Evolutionary conservation across 148 eudicot genomes (phyloP), one percentile per base, ranked within the genome.

Genomic region (Arctostaphylos glauca): DNA sequence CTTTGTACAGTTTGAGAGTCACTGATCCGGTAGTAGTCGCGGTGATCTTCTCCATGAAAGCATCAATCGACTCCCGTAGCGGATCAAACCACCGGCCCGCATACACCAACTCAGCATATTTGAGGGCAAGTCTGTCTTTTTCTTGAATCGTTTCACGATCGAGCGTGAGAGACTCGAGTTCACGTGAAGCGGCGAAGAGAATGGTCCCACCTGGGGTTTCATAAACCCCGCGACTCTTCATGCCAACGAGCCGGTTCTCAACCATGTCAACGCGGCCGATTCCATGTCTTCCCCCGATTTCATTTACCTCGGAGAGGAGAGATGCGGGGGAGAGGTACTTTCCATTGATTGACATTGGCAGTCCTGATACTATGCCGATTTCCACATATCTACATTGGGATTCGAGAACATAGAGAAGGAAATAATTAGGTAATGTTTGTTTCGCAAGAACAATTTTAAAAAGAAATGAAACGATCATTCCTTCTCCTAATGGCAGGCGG

Each of bases 131-230:
- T 12, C 78, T 55, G 86, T 94, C 96, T 72, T 94, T 94, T 0
- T 89, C 85, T 80, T 91, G 98, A 6, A 93, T 90, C 7, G 94
- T 85, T 67, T 93, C 98, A 6, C 94, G 91, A 60, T 94, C 98
- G 19, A 94, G 96, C 25, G 96, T 94, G 19, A 94, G 87, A 14
- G 98, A 89, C 88, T 94, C 98, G 38, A 94, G 94, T 66, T 93
- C 98, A 0, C 85, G 89, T 2, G 78, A 92, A 31, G 93, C 98
- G 19, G 92, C 48, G 75, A 88, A 90, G 79, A 94, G 93, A 84
- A 94, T 89, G 82, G 98, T 93, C 75, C 98, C 98, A 0, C 98
- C 98, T 1, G 98, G 98, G 38, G 98, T 94, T 85, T 94, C 98
- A 21, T 94, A 94, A 9, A 94, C 96, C 5, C 96, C 98, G 13